Base-by-base conservation (phyloP, 805 yeast genomes). In the Hanseniaspora vineae region DNA sequence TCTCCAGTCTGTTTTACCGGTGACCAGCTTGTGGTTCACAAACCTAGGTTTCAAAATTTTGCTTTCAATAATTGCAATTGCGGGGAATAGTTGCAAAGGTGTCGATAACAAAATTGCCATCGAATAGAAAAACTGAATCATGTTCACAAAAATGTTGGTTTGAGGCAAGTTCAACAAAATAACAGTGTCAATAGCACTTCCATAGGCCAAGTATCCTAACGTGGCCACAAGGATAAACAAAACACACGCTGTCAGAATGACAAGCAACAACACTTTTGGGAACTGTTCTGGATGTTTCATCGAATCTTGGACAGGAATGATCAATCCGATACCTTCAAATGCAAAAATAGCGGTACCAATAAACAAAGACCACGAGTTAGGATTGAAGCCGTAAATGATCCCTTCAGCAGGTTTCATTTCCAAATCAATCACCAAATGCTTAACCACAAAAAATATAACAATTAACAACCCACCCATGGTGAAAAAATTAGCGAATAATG, bases 301-400 rank as follows among this genome's bases (percentile, higher is more conserved):
- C 1, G 92, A 81, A 54, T 84, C 85, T 57, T 84, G 87, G 46
- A 84, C 81, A 0, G 94, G 94, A 20, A 84, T 80, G 45, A 84
- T 81, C 44, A 84, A 67, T 0, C 94, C 92, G 49, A 84, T 83
- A 1, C 94, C 94, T 65, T 84, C 94, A 58, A 83, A 84, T n/a
- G 92, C 87, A 67, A 84, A 84, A 31, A 84, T 84, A 2, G 90
- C 89, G 6, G 84, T 85, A 9, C 94, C 94, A 45, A 84, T 78
- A 57, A 84, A 84, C 44, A 84, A 64, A 0, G 90, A 77, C 71
- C 85, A 84, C 45, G 71, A 71, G 4, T 71, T 67, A 31, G 66
- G 51, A 60, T 83, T 83, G 64, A 83, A 73, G 33, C 64, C 59
- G 45, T 64, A 61, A 19, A 69, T 67, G 32, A 83, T 69, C 2